Conservation (phyloP, 345 rosid genomes). For the Pistacia integerrima region DNA sequence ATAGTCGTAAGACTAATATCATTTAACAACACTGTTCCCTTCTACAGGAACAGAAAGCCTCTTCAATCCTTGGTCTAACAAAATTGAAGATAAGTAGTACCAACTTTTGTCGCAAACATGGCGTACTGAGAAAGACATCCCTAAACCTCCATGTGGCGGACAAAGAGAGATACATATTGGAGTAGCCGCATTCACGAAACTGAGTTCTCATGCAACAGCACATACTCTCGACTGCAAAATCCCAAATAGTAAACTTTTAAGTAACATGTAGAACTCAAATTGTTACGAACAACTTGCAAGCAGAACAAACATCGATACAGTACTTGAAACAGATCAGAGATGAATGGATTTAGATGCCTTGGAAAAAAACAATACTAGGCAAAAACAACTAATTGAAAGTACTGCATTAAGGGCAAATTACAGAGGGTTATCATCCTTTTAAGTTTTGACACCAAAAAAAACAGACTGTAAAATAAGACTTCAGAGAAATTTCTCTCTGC, state of each 20-base stretch:
- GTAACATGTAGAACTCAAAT: neutral
- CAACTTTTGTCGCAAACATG: neutral
- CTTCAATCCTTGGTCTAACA: neutral
- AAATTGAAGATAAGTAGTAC: neutral
- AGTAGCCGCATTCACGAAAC: slow-evolving; percentile 22
- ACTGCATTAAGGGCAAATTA: too few species aligned
- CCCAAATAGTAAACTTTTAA: slow-evolving; percentile 4
- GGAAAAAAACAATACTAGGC: too few species aligned
- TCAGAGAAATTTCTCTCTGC: too few species aligned
- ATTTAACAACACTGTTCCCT: neutral
- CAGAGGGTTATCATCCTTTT: too few species aligned
- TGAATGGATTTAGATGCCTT: neutral
- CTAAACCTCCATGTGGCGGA: too few species aligned
- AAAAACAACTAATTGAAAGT: too few species aligned
- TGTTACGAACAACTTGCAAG: neutral
- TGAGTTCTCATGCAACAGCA: slow-evolving; percentile 78
- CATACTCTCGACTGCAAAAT: slow-evolving; percentile 82
- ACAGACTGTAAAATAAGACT: too few species aligned
- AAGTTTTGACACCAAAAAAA: too few species aligned
- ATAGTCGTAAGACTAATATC: neutral
- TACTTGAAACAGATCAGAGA: neutral
- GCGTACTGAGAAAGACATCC: neutral
- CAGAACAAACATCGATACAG: neutral
- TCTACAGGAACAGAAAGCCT: neutral
- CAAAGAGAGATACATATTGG: slow-evolving; percentile 3